Conservation (phyloP, 1,139 yeast species). For the Candida sp. region DNA sequence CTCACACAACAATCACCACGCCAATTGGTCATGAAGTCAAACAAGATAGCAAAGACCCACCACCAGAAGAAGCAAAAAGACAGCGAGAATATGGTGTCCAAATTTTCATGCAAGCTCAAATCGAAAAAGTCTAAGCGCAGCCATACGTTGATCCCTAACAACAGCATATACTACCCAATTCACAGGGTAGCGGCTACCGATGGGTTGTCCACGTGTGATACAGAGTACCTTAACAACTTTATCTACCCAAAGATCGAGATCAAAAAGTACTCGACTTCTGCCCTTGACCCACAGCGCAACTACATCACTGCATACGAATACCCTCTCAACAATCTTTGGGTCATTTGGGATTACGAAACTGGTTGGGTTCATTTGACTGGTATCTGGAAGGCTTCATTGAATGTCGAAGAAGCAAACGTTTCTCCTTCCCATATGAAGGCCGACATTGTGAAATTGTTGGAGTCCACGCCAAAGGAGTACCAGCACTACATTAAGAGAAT, state of each 20-base stretch:
- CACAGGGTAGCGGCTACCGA: conserved; percentile 2
- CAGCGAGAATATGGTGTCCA: neutral
- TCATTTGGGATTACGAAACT: conserved; percentile 88
- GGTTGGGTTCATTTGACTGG: conserved; percentile 94
- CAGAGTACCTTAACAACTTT: conserved; percentile 7
- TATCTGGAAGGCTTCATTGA: conserved; percentile 79
- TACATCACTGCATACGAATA: conserved; percentile 78
- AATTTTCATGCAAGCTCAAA: conserved; percentile 1
- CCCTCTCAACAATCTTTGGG: conserved; percentile 64
- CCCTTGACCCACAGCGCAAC: conserved; percentile 58
- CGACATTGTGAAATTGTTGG: conserved; percentile 78
- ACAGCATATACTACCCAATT: conserved; percentile 13
- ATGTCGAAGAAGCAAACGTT: conserved; percentile 7
- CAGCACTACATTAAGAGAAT: conserved; percentile 73
- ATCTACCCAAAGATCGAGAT: conserved; percentile 46
- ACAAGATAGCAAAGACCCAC: neutral
- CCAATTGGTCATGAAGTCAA: neutral
- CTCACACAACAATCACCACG: neutral
- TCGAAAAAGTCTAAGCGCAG: conserved; percentile 3
- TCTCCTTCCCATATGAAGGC: conserved; percentile 55
- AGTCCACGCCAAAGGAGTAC: conserved; percentile 70
- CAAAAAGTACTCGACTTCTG: conserved; percentile 77
- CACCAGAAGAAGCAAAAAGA: neutral
- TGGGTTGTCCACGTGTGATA: conserved; percentile 3
- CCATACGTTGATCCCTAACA: conserved; percentile 9